Percentiles rank a stretch among this genome's conserved stretches.
These are phyloP conservation scores for Pleoardoris graminearum DNA, from an alignment of 2,329 filamentous ascomycete species.

Conservation along the genomic window DNA sequence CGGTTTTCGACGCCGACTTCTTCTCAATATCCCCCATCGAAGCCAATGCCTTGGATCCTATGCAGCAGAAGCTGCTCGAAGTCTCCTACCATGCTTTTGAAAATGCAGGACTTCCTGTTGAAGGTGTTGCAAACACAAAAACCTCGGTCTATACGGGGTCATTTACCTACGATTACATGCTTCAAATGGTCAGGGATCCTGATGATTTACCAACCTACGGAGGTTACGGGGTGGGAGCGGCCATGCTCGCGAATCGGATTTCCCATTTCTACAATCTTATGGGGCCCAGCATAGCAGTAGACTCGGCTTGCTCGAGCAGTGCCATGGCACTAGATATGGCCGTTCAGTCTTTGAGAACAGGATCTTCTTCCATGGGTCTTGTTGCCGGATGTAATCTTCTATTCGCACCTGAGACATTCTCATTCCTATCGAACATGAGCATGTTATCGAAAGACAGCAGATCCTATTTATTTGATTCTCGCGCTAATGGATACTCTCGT, in stretches of 20 bases:
- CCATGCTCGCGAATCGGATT: not conserved
- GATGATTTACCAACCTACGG: not conserved
- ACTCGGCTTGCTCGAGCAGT: slow-evolving; percentile 21
- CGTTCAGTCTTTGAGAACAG: slow-evolving; percentile 20
- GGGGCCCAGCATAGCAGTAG: slow-evolving; percentile 18
- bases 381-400: not conserved
- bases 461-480: not conserved
- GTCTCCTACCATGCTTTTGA: not conserved
- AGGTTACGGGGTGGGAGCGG: not conserved
- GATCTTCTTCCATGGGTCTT: slow-evolving; percentile 1
- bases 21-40: not conserved
- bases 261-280: slow-evolving; percentile 18
- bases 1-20: not conserved
- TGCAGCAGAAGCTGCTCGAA: not conserved
- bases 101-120: not conserved
- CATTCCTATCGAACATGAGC: not conserved
- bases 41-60: not conserved
- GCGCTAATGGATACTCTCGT: not conserved
- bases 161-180: not conserved
- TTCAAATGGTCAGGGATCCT: not conserved
- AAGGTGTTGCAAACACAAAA: not conserved
- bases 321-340: slow-evolving; percentile 16
- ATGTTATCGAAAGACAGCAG: not conserved
- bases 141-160: not conserved
- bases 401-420: not conserved